A percentile compares a stretch with the other conserved stretches of the same genome.
Evolutionary conservation across 306 rosid genomes (phyloP).

Genomic region (Potentilla sterilis): DNA sequence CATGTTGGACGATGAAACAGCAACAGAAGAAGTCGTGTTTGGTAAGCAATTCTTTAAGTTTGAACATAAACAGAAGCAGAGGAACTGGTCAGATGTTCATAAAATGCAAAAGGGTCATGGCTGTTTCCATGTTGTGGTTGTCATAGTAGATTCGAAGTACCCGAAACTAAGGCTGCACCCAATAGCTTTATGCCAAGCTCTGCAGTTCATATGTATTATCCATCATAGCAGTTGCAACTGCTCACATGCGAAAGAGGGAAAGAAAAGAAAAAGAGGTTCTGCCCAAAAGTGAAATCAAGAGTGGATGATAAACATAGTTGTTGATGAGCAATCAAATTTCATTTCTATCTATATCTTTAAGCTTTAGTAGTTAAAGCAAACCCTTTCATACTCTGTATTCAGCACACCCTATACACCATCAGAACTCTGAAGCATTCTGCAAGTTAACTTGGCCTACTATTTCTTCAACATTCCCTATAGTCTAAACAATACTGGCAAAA

Average conservation of each 20-base stretch:
- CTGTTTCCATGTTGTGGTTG: slow-evolving; percentile 17
- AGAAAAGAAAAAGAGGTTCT: slow-evolving; percentile 22
- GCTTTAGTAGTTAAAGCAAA: slow-evolving; percentile 17
- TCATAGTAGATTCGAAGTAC: slow-evolving; percentile 12
- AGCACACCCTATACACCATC: slow-evolving; percentile 24
- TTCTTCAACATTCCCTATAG: slow-evolving; percentile 13
- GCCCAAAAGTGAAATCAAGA: slow-evolving; percentile 25
- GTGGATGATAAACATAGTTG: slow-evolving; percentile 8
- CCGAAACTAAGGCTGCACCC: slow-evolving; percentile 35
- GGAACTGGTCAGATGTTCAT: slow-evolving; percentile 20
- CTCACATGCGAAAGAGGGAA: slow-evolving; percentile 40
- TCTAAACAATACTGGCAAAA: slow-evolving; percentile 23
- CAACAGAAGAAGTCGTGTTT: slow-evolving; percentile 27
- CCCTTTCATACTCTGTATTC: slow-evolving; percentile 15
- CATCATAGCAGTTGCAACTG: slow-evolving; percentile 37
- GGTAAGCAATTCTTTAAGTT: background rate
- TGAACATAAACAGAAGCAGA: background rate
- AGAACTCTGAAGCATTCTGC: slow-evolving; percentile 9
- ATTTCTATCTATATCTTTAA: slow-evolving; percentile 1
- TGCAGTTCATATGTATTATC: slow-evolving; percentile 18
- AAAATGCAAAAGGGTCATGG: slow-evolving; percentile 21
- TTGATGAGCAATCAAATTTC: slow-evolving; percentile 28
- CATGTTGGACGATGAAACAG: slow-evolving; percentile 5
- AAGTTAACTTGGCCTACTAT: slow-evolving; percentile 21
- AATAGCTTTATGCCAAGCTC: slow-evolving; percentile 37